These are phyloP conservation scores for Epithemia pelagica DNA, from an alignment of 108 stramenopile species.

Conservation along the genomic window DNA sequence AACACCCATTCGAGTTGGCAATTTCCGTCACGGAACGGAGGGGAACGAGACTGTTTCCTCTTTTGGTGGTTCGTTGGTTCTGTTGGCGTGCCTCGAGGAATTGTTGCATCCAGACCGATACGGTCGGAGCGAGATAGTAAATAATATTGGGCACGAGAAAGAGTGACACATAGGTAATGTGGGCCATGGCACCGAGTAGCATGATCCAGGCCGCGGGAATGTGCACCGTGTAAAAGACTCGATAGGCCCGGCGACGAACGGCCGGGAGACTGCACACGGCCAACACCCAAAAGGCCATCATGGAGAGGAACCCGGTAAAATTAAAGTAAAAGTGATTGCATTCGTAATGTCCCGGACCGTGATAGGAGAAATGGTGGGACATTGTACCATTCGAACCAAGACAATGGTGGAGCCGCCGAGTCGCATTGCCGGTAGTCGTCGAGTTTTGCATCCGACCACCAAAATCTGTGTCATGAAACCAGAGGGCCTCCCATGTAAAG, in stretches of 20 bases:
- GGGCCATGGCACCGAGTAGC: constrained; percentile 21
- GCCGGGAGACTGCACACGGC: constrained; percentile 16
- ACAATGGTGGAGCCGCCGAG: too few species aligned
- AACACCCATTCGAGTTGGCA: constrained; percentile 2
- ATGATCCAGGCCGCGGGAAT: neutral
- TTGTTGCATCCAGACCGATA: constrained; percentile 20
- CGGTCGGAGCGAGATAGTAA: constrained; percentile 24
- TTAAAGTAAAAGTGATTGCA: constrained; percentile 26
- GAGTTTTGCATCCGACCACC: too few species aligned
- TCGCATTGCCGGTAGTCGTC: too few species aligned
- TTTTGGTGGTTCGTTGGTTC: too few species aligned
- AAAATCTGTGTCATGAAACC: too few species aligned
- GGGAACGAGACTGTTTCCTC: too few species aligned
- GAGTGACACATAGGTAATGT: constrained; percentile 31
- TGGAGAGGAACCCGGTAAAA: constrained; percentile 19
- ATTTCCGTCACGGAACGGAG: too few species aligned
- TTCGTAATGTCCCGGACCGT: constrained; percentile 1
- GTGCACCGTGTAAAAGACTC: constrained; percentile 24
- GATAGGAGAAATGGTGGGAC: too few species aligned
- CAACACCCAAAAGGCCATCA: constrained; percentile 14
- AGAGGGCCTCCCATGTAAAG: too few species aligned
- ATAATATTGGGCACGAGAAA: constrained; percentile 31
- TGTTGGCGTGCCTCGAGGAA: neutral
- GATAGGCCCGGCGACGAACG: constrained; percentile 25
- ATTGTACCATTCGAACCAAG: too few species aligned